Evolutionary conservation across 352 stramenopile species (phyloP).

Genomic region (Phytophthora crassamura): DNA sequence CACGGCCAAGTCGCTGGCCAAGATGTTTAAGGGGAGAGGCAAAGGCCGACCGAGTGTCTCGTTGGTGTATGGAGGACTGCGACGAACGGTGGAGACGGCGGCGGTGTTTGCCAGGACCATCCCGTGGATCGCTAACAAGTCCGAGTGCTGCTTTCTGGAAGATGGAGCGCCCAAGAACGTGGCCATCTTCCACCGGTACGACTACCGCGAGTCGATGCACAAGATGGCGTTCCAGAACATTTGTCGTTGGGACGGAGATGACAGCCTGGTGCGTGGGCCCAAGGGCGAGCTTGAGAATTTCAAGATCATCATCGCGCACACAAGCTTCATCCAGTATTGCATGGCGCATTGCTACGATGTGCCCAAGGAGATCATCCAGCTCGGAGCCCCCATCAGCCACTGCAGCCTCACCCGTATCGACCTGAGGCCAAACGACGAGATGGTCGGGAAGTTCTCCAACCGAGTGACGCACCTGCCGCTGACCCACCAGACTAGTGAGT

Average conservation of each 20-base stretch:
- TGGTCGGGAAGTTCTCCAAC: constrained; percentile 65
- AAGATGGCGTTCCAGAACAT: constrained; percentile 78
- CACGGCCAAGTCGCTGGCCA: constrained; percentile 56
- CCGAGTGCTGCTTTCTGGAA: constrained; percentile 76
- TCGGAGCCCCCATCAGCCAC: constrained; percentile 74
- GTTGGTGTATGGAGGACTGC: constrained; percentile 73
- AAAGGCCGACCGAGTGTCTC: constrained; percentile 42
- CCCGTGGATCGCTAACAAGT: constrained; percentile 68
- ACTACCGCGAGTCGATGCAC: constrained; percentile 82
- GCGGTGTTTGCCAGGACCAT: constrained; percentile 62
- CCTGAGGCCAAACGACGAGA: constrained; percentile 51
- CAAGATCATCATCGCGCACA: constrained; percentile 79
- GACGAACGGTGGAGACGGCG: constrained; percentile 75
- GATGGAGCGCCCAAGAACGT: constrained; percentile 73
- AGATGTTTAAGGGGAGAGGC: constrained; percentile 56
- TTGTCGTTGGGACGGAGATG: constrained; percentile 58
- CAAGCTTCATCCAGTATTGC: constrained; percentile 83
- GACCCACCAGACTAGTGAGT: constrained; percentile 80
- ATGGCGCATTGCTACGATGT: constrained; percentile 70
- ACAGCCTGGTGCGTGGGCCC: constrained; percentile 26
- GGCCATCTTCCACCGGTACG: constrained; percentile 55
- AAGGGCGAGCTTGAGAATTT: constrained; percentile 56
- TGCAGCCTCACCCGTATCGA: constrained; percentile 82
- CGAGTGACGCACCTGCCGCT: constrained; percentile 73
- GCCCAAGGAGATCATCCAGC: constrained; percentile 77